Conservation (phyloP, 176 grass and related monocot species). For the Oryza officinalis region DNA sequence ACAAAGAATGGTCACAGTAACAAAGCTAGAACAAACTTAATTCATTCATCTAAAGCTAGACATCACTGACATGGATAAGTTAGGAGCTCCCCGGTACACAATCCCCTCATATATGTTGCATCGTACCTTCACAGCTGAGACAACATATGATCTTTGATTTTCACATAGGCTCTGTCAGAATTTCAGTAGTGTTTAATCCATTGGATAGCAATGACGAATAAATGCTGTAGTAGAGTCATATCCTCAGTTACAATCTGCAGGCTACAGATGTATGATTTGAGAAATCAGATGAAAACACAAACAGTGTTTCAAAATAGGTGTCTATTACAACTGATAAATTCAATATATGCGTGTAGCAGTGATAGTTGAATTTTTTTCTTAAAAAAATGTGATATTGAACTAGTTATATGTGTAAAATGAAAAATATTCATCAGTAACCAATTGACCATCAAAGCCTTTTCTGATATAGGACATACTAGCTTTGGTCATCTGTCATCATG, state of each 20-base stretch:
- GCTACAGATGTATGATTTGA: conserved; percentile 8
- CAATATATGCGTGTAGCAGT: conserved; percentile 1
- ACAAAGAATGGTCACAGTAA: background rate
- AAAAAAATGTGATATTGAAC: background rate
- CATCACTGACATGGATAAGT: conserved; percentile 4
- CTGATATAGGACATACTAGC: background rate
- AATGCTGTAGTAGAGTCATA: background rate
- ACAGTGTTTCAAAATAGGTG: background rate
- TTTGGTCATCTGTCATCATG: background rate
- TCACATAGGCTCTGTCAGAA: conserved; percentile 3
- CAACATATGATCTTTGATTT: conserved; percentile 5
- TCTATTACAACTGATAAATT: background rate
- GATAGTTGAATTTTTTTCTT: background rate
- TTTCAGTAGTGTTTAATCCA: conserved; percentile 20
- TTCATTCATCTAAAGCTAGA: conserved; percentile 33
- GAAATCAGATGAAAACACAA: conserved; percentile 5
- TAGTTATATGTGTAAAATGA: background rate
- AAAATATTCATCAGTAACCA: conserved; percentile 7
- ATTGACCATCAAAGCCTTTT: conserved; percentile 1
- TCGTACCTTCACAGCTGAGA: conserved; percentile 14
- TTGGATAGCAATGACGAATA: conserved; percentile 17
- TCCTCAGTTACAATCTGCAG: conserved; percentile 34
- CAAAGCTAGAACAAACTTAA: conserved; percentile 10
- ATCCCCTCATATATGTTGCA: conserved; percentile 22
- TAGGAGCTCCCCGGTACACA: conserved; percentile 17